Conservation (phyloP, 495 filamentous ascomycete species). For the Terfezia claveryi region DNA sequence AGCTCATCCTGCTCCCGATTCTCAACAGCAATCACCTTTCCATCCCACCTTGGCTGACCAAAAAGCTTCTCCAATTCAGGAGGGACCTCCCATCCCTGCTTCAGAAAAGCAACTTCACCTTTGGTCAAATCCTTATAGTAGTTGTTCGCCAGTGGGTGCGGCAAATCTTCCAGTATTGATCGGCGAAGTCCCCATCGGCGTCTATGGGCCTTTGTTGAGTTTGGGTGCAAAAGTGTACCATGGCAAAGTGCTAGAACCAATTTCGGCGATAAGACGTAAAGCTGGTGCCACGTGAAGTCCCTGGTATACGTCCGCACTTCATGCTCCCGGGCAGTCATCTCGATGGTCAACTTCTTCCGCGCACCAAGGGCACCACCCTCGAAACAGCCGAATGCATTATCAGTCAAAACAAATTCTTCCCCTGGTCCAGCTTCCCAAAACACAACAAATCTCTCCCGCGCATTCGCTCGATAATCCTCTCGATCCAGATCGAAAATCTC, state of each 20-base stretch:
- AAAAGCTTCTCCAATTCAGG: constrained; percentile 14
- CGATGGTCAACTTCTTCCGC: constrained; percentile 12
- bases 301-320: constrained; percentile 16
- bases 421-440: constrained; percentile 20
- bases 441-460: constrained; percentile 19
- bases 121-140: constrained; percentile 20
- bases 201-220: constrained; percentile 14
- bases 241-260: constrained; percentile 18
- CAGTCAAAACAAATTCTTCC: constrained; percentile 20
- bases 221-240: constrained; percentile 18
- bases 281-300: constrained; percentile 21
- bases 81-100: constrained; percentile 12
- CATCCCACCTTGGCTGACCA: background rate
- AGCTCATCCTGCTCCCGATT: constrained; percentile 15
- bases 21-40: constrained; percentile 6
- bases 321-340: constrained; percentile 13
- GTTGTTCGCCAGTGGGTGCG: constrained; percentile 14
- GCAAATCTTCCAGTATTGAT: constrained; percentile 18
- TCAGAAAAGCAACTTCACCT: constrained; percentile 15
- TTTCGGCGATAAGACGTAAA: constrained; percentile 20
- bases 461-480: constrained; percentile 19
- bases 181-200: constrained; percentile 18
- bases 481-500: constrained; percentile 19
- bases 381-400: constrained; percentile 20
- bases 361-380: constrained; percentile 20